These are phyloP conservation scores for Heliamphora pulchella DNA, from an alignment of 179 eudicot species.

Conservation along the genomic window DNA sequence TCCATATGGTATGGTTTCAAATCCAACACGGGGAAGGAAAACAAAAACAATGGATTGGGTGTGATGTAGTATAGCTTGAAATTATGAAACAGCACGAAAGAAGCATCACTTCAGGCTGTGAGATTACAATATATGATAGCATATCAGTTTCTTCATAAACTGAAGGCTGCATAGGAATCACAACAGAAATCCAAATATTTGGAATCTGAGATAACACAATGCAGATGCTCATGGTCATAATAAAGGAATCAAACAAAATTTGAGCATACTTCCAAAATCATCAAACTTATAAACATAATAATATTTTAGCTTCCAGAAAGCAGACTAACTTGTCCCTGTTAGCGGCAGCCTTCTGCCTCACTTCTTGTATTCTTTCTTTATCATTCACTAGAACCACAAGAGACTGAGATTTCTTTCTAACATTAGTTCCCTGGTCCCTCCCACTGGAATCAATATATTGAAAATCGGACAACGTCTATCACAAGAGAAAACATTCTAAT, in stretches of 20 bases:
- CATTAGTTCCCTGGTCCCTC: conserved; percentile 92
- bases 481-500: conserved; percentile 17
- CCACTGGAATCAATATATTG: conserved; percentile 94
- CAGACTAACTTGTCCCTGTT: conserved; percentile 86
- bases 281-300: background rate
- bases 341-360: conserved; percentile 83
- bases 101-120: conserved; percentile 4
- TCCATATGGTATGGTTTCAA: background rate
- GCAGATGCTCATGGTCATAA: conserved; percentile 4
- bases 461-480: conserved; percentile 77
- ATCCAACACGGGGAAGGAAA: background rate
- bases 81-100: background rate
- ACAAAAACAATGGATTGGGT: background rate
- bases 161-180: background rate
- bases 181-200: background rate
- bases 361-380: conserved; percentile 93
- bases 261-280: background rate
- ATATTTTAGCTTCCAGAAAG: background rate
- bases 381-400: conserved; percentile 87
- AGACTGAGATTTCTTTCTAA: conserved; percentile 90
- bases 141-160: background rate
- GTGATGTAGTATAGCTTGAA: background rate
- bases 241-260: background rate
- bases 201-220: background rate
- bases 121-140: background rate